These are phyloP conservation scores for Trypethelium eluteriae DNA, from an alignment of 495 filamentous ascomycete genomes.

Conservation along the genomic window DNA sequence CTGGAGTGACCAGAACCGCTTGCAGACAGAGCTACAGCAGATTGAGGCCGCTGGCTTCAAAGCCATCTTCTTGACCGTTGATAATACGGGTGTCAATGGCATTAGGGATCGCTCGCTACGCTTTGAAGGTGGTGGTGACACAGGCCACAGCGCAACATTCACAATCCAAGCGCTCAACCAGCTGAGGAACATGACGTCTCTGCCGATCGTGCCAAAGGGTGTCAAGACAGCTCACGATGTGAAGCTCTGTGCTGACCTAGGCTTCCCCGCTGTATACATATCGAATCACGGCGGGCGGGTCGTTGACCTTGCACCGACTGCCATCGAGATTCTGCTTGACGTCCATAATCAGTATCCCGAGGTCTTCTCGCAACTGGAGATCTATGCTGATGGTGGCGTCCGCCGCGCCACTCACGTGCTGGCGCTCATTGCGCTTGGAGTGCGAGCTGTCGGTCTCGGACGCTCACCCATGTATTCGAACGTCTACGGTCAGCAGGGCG, in stretches of 20 bases:
- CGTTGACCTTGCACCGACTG: slow-evolving; percentile 34
- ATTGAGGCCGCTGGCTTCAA: slow-evolving; percentile 34
- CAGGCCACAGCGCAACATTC: background rate
- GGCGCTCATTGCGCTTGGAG: slow-evolving; percentile 41
- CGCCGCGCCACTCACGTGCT: slow-evolving; percentile 42
- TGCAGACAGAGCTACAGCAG: slow-evolving; percentile 28
- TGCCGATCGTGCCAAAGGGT: slow-evolving; percentile 31
- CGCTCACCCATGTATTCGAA: slow-evolving; percentile 42
- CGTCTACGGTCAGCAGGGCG: slow-evolving; percentile 37
- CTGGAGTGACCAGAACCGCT: slow-evolving; percentile 34
- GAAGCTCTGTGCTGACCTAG: slow-evolving; percentile 32
- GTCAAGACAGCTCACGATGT: slow-evolving; percentile 41
- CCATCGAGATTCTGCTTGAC: slow-evolving; percentile 36
- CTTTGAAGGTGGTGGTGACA: slow-evolving; percentile 31
- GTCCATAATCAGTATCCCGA: slow-evolving; percentile 33
- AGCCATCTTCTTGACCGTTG: slow-evolving; percentile 39
- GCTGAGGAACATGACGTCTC: slow-evolving; percentile 33
- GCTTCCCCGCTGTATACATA: slow-evolving; percentile 29
- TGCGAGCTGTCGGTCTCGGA: slow-evolving; percentile 41
- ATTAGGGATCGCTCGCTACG: slow-evolving; percentile 37
- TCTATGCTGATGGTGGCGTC: slow-evolving; percentile 43
- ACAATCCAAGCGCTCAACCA: slow-evolving; percentile 15
- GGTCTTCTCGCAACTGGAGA: slow-evolving; percentile 39
- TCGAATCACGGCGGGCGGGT: slow-evolving; percentile 43
- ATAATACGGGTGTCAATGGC: slow-evolving; percentile 34